Evolutionary conservation across 1,284 basidiomycete genomes (phyloP).

Genomic region (Papiliotrema laurentii): DNA sequence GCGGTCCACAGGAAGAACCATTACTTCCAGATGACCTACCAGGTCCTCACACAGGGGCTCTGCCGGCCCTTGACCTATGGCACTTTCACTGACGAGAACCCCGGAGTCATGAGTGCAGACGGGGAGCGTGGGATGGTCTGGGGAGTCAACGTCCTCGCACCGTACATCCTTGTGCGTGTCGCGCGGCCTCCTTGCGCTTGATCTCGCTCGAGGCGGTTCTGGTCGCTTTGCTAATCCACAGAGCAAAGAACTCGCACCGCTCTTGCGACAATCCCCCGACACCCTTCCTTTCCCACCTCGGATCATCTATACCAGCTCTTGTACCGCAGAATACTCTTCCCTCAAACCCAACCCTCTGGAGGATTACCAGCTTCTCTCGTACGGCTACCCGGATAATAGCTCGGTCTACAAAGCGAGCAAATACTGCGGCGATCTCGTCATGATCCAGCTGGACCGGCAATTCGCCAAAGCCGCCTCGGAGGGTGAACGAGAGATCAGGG

Average conservation of each 20-base stretch:
- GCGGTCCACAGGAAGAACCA: slow-evolving; percentile 61
- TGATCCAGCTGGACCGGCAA: slow-evolving; percentile 54
- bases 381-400: slow-evolving; percentile 25
- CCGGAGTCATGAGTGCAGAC: slow-evolving; percentile 58
- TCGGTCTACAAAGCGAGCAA: slow-evolving; percentile 71
- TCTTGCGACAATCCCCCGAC: slow-evolving; percentile 39
- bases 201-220: neutral
- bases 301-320: slow-evolving; percentile 75
- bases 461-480: slow-evolving; percentile 45
- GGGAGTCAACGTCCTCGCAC: slow-evolving; percentile 81
- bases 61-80: slow-evolving; percentile 57
- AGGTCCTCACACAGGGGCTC: slow-evolving; percentile 54
- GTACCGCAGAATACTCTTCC: slow-evolving; percentile 57
- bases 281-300: slow-evolving; percentile 53
- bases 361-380: slow-evolving; percentile 69
- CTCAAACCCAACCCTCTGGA: slow-evolving; percentile 52
- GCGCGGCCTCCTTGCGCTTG: neutral
- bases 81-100: slow-evolving; percentile 58
- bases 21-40: slow-evolving; percentile 54
- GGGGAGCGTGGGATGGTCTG: slow-evolving; percentile 76
- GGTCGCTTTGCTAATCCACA: slow-evolving; percentile 10
- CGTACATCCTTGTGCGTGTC: slow-evolving; percentile 68
- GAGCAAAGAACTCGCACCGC: slow-evolving; percentile 39
- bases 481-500: slow-evolving; percentile 49
- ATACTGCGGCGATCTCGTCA: slow-evolving; percentile 72